Percentiles rank a stretch among this genome's conserved stretches.
Conservation (phyloP, 768 basidiomycete genomes). For the Lactarius hengduanensis region DNA sequence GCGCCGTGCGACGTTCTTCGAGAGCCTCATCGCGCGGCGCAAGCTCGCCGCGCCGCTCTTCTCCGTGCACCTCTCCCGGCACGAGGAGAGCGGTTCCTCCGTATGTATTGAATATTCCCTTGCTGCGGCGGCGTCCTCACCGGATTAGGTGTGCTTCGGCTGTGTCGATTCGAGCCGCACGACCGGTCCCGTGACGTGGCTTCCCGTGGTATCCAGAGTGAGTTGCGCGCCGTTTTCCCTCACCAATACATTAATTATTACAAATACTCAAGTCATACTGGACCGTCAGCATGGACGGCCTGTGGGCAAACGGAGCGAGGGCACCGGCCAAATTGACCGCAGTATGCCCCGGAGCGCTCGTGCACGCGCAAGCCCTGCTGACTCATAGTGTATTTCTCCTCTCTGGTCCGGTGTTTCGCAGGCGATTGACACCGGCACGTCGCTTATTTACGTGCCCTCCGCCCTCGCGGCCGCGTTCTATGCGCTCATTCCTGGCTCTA, state of each 20-base stretch:
- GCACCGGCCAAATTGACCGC: conserved; percentile 37
- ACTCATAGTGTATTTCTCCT: background rate
- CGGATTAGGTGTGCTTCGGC: conserved; percentile 42
- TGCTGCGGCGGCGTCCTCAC: background rate
- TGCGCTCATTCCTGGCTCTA: conserved; percentile 49
- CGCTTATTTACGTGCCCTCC: conserved; percentile 58
- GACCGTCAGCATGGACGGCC: conserved; percentile 50
- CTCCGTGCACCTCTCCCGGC: conserved; percentile 55
- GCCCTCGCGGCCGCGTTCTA: conserved; percentile 48
- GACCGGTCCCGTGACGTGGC: conserved; percentile 39
- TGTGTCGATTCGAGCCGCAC: conserved; percentile 43
- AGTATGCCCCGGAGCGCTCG: background rate
- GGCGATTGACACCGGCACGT: conserved; percentile 71
- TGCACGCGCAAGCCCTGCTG: background rate
- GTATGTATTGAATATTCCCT: conserved; percentile 32
- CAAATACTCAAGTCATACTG: conserved; percentile 51
- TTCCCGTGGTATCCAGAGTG: conserved; percentile 40
- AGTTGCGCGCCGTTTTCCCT: background rate
- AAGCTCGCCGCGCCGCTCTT: conserved; percentile 50
- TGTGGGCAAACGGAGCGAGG: conserved; percentile 37
- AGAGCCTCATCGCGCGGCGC: conserved; percentile 50
- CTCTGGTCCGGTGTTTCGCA: conserved; percentile 29
- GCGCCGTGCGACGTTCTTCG: conserved; percentile 55
- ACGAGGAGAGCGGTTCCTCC: conserved; percentile 46
- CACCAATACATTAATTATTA: background rate